phyloP scores from a whole-genome alignment of 1,284 basidiomycete species.

The Leccinum solheimii region DNA sequence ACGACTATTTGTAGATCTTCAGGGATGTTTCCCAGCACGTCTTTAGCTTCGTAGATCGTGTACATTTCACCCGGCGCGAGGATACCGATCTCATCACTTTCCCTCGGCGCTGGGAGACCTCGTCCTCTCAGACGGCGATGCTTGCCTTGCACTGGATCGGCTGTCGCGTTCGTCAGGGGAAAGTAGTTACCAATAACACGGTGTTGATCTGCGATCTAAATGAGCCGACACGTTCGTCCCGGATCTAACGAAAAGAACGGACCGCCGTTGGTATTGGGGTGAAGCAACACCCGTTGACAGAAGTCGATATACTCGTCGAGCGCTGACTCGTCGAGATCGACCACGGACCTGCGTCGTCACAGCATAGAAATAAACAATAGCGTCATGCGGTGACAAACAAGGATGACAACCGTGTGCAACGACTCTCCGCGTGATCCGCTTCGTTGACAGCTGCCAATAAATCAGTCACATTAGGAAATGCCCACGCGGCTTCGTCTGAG shows the following conservation, averaged over 20 bases:
- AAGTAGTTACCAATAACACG: conserved; percentile 45
- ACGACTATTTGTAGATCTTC: conserved; percentile 51
- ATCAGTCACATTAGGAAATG: conserved; percentile 56
- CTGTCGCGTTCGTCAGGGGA: conserved; percentile 31
- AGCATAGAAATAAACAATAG: conserved; percentile 6
- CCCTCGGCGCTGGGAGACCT: conserved; percentile 33
- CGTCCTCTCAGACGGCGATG: conserved; percentile 4
- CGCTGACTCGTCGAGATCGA: conserved; percentile 51
- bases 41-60: conserved; percentile 57
- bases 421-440: conserved; percentile 38
- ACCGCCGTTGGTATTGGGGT: conserved; percentile 28
- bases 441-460: conserved; percentile 51
- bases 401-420: conserved; percentile 34
- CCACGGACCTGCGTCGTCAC: conserved; percentile 46
- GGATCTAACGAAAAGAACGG: conserved; percentile 3
- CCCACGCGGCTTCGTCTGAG: conserved; percentile 58
- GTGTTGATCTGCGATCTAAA: conserved; percentile 16
- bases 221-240: conserved; percentile 15
- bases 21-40: conserved; percentile 57
- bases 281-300: conserved; percentile 58
- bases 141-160: background rate
- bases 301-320: conserved; percentile 71
- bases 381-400: conserved; percentile 30
- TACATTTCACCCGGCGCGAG: conserved; percentile 57
- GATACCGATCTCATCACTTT: conserved; percentile 17